Base-by-base conservation (phyloP, 2,329 filamentous ascomycete species). In the Claviceps cyperi region DNA sequence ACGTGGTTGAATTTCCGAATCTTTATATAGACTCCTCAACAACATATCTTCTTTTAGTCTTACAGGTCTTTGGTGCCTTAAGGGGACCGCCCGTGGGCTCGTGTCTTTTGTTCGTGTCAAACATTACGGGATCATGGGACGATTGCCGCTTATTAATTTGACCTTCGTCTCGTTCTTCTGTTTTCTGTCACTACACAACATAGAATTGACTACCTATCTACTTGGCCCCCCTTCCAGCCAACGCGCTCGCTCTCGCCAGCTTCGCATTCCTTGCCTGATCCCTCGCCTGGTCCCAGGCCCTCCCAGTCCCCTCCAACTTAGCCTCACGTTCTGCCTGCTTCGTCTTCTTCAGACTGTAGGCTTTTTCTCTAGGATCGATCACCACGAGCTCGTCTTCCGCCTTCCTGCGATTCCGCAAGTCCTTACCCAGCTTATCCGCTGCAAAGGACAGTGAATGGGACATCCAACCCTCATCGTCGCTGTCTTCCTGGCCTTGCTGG, bases 331-430 rank as follows among this genome's bases (percentile, higher is more conserved):
- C 74, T 11, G 75, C 75, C 57, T 71, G 78, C 62, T 78, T 80
- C 60, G 79, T 78, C 53, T 82, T 78, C 61, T 80, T 75, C 39
- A 94, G 71, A 39, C 83, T 83, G 62, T 79, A 81, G 43, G 85
- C 84, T 64, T 86, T 88, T 64, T 90, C 87, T 51, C 87, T 73
- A 1, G 90, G 90, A 69, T 98, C 92, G 65, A 97, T 96, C 3
- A 97, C 89, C 44, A 94, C 79, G 43, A 95, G 66, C 59, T 96
- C 87, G 51, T 96, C 89, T 60, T 92, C 88, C 49, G 91, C 90
- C 66, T 92, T 90, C 67, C 81, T 83, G 62, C 91, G 87, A 76
- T 92, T 95, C 48, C 78, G 87, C 49, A 97, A 67, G 66, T 97
- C 87, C 63, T 97, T 97, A 19, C 92, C 92, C 5, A 96, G 67